Evolutionary conservation across 345 rosid genomes (phyloP), one percentile per base, ranked within the genome.

Genomic region (Fremontodendron californicum): DNA sequence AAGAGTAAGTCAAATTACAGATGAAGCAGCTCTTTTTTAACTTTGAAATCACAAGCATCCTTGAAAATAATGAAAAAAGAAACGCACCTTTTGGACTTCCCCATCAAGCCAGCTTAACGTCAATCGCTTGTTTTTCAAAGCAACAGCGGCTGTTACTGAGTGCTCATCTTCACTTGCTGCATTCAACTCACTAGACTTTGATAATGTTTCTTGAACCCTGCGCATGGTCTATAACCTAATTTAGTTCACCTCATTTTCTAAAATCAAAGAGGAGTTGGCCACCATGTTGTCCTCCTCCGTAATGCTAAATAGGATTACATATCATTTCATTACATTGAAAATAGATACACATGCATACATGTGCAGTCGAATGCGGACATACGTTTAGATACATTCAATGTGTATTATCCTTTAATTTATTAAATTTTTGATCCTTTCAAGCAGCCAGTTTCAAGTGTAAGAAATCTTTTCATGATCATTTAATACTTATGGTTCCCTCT

Each of bases 41-140:
- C 27, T 8, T 29, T 55, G 23, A 54, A 60, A 75, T 67, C 40
- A 76, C 60, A 49, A 68, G 19, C 66, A 61, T 58, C 55, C 18
- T 37, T 27, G 37, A 82, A 23, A 51, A 33, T 10, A 39, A 63
- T 35, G 25, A 43, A 74, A 77, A 19, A 51, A 57, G 35, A 60
- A 69, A 90, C 89, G 82, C 80, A 94, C 98, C 74, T 82, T 81
- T 81, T 95, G 99, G 76, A 83, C 87, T 85, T 93, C 99, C 58
- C 98, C 99, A 76, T 95, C 92, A 64, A 95, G 98, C 99, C 99
- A 95, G 43, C 88, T 85, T 80, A 95, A 92, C 57, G 98, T 83
- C 80, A 93, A 82, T 74, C 94, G 88, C 82, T 90, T 93, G 68
- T 78, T 83, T 82, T 81, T 81, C 52, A 89, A 80, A 51, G 98